Conservation (phyloP, 106 monocot genomes). For the Ottelia alismoides region DNA sequence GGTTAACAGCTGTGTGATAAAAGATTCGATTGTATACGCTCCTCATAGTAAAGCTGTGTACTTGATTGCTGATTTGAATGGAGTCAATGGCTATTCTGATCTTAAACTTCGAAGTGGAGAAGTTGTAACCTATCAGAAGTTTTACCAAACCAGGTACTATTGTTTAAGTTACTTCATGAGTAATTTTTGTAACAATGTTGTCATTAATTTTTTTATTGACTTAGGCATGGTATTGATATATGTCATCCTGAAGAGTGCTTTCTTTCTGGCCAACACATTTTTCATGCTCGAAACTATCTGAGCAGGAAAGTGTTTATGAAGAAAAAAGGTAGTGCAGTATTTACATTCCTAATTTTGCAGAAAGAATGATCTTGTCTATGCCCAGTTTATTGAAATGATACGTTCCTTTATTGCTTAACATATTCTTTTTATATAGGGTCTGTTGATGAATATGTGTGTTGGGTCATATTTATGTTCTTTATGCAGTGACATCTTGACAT, state of each 20-base stretch:
- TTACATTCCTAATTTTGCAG: too few relatives aligned
- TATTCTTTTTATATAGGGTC: too few relatives aligned
- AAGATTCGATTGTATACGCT: constrained; percentile 48
- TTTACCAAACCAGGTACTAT: constrained; percentile 29
- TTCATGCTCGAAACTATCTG: too few relatives aligned
- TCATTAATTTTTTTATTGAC: background rate
- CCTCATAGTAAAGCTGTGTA: constrained; percentile 45
- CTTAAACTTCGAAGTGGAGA: constrained; percentile 21
- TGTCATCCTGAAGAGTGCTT: constrained; percentile 13
- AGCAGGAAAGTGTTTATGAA: too few relatives aligned
- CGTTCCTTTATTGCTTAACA: too few relatives aligned
- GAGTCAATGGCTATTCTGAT: constrained; percentile 26
- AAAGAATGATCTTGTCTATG: too few relatives aligned
- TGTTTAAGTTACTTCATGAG: too few relatives aligned
- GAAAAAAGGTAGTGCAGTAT: too few relatives aligned
- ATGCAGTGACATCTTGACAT: too few relatives aligned
- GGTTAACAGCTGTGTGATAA: constrained; percentile 29
- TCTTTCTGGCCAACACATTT: constrained; percentile 23
- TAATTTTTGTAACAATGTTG: background rate
- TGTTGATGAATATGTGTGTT: too few relatives aligned
- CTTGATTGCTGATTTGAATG: constrained; percentile 26
- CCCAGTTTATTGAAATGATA: too few relatives aligned
- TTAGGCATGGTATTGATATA: constrained; percentile 37
- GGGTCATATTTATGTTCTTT: too few relatives aligned
- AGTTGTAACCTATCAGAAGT: constrained; percentile 30